A percentile compares a stretch with the other conserved stretches of the same genome.
phyloP scores from a whole-genome alignment of 78 protist species.

The Salpingoeca rosetta region DNA sequence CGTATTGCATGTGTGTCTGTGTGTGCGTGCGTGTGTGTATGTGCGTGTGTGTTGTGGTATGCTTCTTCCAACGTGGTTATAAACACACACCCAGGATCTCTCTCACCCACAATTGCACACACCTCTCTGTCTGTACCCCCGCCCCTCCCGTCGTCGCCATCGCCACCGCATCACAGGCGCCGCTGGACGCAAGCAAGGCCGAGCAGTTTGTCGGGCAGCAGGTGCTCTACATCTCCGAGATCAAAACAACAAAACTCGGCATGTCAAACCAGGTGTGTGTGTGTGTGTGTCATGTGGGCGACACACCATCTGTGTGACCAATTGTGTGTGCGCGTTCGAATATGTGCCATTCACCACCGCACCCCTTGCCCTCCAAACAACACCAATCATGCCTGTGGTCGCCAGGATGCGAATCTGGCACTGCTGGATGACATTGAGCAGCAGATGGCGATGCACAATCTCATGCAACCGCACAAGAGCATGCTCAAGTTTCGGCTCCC shows the following conservation, averaged over 20 bases:
- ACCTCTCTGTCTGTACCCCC: slow-evolving; percentile 42
- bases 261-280: not conserved
- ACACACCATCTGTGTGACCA: too few relatives aligned
- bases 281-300: not conserved
- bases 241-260: slow-evolving; percentile 15
- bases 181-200: slow-evolving; percentile 13
- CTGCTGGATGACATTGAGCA: slow-evolving; percentile 10
- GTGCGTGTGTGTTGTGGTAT: not conserved
- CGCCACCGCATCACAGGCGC: not conserved
- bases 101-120: not conserved
- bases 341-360: too few relatives aligned
- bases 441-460: slow-evolving; percentile 14
- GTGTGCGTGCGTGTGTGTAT: not conserved
- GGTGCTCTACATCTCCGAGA: slow-evolving; percentile 16
- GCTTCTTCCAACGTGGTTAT: not conserved
- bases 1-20: too few relatives aligned
- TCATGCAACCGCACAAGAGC: not conserved
- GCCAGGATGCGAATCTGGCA: too few relatives aligned
- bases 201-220: not conserved
- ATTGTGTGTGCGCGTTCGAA: too few relatives aligned
- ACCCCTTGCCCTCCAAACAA: too few relatives aligned
- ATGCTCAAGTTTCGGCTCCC: slow-evolving; percentile 56
- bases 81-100: not conserved
- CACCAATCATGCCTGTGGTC: too few relatives aligned
- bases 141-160: not conserved